A percentile compares a stretch with the other conserved stretches of the same genome.
phyloP scores from a whole-genome alignment of 2,329 filamentous ascomycete genomes.

The Apiospora sp. region DNA sequence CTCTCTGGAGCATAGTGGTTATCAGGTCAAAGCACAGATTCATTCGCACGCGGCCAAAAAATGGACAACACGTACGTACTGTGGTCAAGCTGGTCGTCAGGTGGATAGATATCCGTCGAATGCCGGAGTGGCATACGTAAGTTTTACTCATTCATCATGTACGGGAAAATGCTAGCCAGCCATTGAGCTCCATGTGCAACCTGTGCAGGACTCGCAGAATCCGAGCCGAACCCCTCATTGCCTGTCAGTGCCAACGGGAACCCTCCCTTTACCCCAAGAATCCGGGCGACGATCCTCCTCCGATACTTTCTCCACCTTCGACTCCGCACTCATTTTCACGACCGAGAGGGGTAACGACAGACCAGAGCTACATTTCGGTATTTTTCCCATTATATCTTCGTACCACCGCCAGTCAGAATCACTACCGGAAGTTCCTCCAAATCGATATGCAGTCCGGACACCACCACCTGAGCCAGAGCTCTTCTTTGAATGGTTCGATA shows the following conservation, averaged over 20 bases:
- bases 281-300: background rate
- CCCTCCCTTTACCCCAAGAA: background rate
- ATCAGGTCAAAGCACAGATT: background rate
- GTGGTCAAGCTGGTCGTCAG: background rate
- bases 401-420: background rate
- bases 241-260: background rate
- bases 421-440: background rate
- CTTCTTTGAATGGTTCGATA: slow-evolving; percentile 3
- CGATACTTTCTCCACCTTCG: background rate
- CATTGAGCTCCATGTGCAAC: background rate
- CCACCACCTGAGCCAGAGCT: background rate
- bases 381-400: background rate
- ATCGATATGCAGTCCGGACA: background rate
- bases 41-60: background rate
- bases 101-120: background rate
- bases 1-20: background rate
- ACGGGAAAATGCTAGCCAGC: no score
- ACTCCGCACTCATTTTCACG: background rate
- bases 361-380: background rate
- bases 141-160: background rate
- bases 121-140: background rate
- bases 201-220: background rate
- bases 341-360: background rate
- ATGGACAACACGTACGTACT: background rate
- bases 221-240: background rate